Evolutionary conservation across 2,329 filamentous ascomycete species (phyloP).

Genomic region (Thelonectria olida): DNA sequence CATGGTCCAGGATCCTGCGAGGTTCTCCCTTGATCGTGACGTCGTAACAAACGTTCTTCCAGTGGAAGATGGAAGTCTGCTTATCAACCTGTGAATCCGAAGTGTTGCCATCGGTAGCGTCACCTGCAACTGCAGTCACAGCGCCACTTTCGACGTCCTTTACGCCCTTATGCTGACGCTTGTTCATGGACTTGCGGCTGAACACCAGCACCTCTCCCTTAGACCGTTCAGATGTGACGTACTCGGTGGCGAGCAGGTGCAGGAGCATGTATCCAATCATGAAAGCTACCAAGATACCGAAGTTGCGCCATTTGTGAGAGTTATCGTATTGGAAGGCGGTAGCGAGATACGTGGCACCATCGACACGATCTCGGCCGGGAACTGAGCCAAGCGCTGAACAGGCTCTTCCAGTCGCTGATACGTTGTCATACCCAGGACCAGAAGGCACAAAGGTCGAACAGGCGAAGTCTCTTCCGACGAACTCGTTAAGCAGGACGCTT

Average conservation of each 20-base stretch:
- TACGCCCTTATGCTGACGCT: neutral
- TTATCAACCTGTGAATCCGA: too few relatives aligned
- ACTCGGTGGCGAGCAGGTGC: constrained; percentile 13
- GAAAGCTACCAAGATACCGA: constrained; percentile 69
- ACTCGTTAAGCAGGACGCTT: constrained; percentile 70
- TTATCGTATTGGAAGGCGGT: constrained; percentile 19
- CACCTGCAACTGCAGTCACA: neutral
- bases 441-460: constrained; percentile 53
- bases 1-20: constrained; percentile 72
- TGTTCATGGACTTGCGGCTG: constrained; percentile 13
- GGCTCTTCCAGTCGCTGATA: neutral
- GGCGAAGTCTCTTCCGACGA: constrained; percentile 55
- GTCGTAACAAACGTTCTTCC: constrained; percentile 76
- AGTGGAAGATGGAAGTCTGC: constrained; percentile 65
- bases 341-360: constrained; percentile 20
- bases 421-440: constrained; percentile 20
- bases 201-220: constrained; percentile 22
- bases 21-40: constrained; percentile 72
- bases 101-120: neutral
- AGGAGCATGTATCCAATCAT: constrained; percentile 56
- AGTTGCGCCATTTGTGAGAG: constrained; percentile 50
- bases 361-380: neutral
- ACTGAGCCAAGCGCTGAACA: constrained; percentile 7
- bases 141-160: constrained; percentile 7
- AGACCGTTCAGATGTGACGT: constrained; percentile 12